Percentiles rank a stretch among this genome's conserved stretches.
These are phyloP conservation scores for Cyberlindnera amylophila DNA, from an alignment of 805 yeast genomes.

Conservation along the genomic window DNA sequence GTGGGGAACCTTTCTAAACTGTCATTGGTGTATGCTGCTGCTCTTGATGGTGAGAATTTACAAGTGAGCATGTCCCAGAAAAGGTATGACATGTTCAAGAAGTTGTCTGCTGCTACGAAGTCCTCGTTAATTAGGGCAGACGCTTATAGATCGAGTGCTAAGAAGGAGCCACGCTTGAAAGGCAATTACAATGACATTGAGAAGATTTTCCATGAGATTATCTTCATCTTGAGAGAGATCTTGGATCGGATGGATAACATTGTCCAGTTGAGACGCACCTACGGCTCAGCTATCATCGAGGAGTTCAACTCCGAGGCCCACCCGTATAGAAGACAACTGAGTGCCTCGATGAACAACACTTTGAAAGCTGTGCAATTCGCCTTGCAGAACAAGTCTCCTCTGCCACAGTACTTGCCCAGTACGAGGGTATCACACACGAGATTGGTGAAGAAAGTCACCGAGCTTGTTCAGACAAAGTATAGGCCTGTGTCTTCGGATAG, in stretches of 20 bases:
- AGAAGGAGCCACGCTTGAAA: conserved; percentile 46
- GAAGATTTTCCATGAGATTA: conserved; percentile 40
- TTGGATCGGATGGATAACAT: conserved; percentile 45
- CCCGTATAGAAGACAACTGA: conserved; percentile 42
- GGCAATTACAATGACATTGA: conserved; percentile 40
- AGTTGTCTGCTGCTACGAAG: conserved; percentile 35
- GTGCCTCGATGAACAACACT: conserved; percentile 36
- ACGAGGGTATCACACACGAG: conserved; percentile 45
- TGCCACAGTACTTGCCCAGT: conserved; percentile 50
- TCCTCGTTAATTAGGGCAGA: conserved; percentile 38
- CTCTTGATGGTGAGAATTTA: conserved; percentile 32
- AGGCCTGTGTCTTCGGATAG: conserved; percentile 11
- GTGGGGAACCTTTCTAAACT: conserved; percentile 38
- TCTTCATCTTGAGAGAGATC: conserved; percentile 42
- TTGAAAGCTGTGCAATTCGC: conserved; percentile 43
- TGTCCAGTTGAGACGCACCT: conserved; percentile 36
- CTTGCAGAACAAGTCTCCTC: conserved; percentile 39
- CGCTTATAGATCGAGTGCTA: conserved; percentile 36
- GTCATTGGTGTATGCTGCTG: conserved; percentile 36
- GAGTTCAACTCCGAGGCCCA: conserved; percentile 37
- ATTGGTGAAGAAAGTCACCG: conserved; percentile 39
- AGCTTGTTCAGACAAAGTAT: conserved; percentile 31
- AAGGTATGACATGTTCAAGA: conserved; percentile 31
- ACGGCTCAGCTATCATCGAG: conserved; percentile 45
- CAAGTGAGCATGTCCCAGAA: conserved; percentile 28